These are phyloP conservation scores for Hordeum vulgare DNA, from an alignment of 176 grass and related monocot species.

Conservation along the genomic window DNA sequence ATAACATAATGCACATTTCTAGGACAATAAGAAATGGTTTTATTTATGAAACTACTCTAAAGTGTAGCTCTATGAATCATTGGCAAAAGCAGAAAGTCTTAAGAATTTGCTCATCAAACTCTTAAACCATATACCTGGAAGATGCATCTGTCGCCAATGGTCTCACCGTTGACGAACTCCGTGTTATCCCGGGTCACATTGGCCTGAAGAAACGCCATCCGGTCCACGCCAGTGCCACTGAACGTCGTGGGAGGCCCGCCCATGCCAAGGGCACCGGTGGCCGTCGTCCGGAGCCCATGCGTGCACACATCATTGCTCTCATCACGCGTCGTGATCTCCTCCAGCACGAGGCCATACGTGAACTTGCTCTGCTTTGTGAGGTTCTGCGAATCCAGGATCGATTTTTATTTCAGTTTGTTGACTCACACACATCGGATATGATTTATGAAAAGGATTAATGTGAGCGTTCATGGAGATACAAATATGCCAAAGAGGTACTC, in stretches of 20 bases:
- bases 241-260: slow-evolving; percentile 90
- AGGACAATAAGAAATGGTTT: background rate
- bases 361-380: slow-evolving; percentile 90
- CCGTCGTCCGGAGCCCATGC: slow-evolving; percentile 69
- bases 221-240: slow-evolving; percentile 74
- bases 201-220: slow-evolving; percentile 65
- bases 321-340: slow-evolving; percentile 88
- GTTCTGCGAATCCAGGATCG: slow-evolving; percentile 43
- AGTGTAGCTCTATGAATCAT: background rate
- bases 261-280: slow-evolving; percentile 69
- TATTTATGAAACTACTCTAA: background rate
- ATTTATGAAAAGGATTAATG: background rate
- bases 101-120: background rate
- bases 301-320: slow-evolving; percentile 80
- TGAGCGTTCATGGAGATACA: background rate
- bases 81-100: background rate
- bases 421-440: background rate
- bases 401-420: background rate
- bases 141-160: slow-evolving; percentile 78
- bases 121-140: slow-evolving; percentile 69
- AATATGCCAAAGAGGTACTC: background rate
- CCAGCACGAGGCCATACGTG: slow-evolving; percentile 79
- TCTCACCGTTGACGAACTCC: slow-evolving; percentile 60
- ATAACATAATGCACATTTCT: background rate
- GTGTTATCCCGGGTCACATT: slow-evolving; percentile 92